Base-by-base conservation (phyloP, 2,329 filamentous ascomycete species). In the Ascosphaera aggregata region DNA sequence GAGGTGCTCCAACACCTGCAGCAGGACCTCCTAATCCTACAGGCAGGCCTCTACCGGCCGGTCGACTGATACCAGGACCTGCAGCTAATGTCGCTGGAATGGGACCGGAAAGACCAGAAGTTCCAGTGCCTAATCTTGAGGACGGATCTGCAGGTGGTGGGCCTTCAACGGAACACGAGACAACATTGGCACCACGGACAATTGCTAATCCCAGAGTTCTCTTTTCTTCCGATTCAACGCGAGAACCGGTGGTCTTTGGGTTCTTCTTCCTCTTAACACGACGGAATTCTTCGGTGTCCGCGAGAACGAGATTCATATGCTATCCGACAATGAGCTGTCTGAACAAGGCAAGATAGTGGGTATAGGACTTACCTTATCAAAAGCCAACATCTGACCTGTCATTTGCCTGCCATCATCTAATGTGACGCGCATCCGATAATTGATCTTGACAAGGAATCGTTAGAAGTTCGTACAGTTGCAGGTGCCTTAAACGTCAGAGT, bases 231-330 rank as follows among this genome's bases (percentile, higher is more conserved):
- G 78, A 74, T 62, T 94, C 84, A 45, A 68, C 64, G 38, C 69
- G 58, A 47, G 72, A 68, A 41, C 67, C 67, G n/a, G 69, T 59
- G 39, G 70, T 63, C 64, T 89, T 91, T 15, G 27, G 9, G 27
- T 9, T 15, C 50, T 76, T 72, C 65, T 79, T 86, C 60, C 80
- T 73, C 66, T 89, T 91, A 45, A 86, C 76, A 55, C 79, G 79
- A 57, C 85, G 80, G 61, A 93, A 94, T 60, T 95, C 86, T 70
- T 98, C 89, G 48, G 89, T 95, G 55, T 98, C 89, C 61, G 86
- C 89, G 45, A 98, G 79, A 44, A 98, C 89, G 47, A 98, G 73
- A 60, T 98, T 98, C 89, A 98, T 98, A 62, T 98, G 89, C 84
- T 92, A 47, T 38, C 34, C 11, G 36, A 41, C 35, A 46, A 31